phyloP scores from a whole-genome alignment of 2,329 filamentous ascomycete genomes.

The Botrytis pseudocinerea region DNA sequence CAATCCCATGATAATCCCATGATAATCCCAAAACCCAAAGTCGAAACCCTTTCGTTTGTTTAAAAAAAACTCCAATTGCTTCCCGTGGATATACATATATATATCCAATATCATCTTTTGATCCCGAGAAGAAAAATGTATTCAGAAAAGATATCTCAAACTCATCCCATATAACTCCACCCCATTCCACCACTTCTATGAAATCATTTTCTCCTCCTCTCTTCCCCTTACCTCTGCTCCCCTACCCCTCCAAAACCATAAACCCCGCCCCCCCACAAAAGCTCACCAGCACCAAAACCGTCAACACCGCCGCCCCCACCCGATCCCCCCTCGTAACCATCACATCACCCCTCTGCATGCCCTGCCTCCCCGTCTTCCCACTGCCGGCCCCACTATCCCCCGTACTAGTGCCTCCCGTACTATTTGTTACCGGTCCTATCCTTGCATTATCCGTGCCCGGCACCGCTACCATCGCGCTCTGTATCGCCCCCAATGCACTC shows the following conservation, averaged over 20 bases:
- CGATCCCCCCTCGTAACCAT: conserved; percentile 43
- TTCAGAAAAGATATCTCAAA: background rate
- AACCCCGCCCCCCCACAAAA: conserved; percentile 31
- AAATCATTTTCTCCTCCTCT: too few relatives aligned
- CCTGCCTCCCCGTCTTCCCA: background rate
- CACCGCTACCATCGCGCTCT: conserved; percentile 43
- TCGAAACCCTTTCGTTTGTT: background rate
- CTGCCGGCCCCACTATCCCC: conserved; percentile 33
- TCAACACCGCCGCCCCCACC: conserved; percentile 47
- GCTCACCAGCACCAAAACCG: conserved; percentile 38
- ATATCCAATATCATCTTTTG: background rate
- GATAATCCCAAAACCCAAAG: background rate
- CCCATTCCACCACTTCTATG: too few relatives aligned
- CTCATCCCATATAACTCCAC: fast-evolving
- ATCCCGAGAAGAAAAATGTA: background rate
- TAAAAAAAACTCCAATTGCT: background rate
- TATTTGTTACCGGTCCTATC: conserved; percentile 43
- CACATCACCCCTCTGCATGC: background rate
- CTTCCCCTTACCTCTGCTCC: fast-evolving
- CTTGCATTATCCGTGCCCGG: conserved; percentile 33
- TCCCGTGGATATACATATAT: background rate
- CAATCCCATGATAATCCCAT: background rate
- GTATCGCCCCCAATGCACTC: conserved; percentile 64
- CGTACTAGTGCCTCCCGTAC: conserved; percentile 42
- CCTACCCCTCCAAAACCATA: conserved; percentile 24